These are phyloP conservation scores for Casuarina glauca DNA, from an alignment of 306 rosid genomes.

Conservation along the genomic window DNA sequence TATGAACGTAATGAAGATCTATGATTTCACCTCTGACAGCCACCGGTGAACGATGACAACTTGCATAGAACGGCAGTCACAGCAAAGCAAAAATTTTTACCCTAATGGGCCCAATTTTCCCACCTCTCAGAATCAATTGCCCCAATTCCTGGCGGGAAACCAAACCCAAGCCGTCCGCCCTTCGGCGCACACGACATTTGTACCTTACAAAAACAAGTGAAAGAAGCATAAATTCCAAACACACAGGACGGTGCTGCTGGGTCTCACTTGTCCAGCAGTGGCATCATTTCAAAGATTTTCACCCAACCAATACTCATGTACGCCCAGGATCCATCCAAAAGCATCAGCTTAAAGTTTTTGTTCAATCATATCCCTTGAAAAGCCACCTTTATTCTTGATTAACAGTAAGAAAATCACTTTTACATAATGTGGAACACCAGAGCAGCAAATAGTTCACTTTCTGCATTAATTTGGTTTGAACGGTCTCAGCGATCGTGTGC, in stretches of 20 bases:
- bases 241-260: neutral
- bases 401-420: neutral
- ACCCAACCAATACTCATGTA: neutral
- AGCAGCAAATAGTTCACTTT: neutral
- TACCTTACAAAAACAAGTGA: too few species aligned
- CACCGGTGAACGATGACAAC: too few species aligned
- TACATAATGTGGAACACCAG: neutral
- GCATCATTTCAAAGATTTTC: neutral
- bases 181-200: neutral
- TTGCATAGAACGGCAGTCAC: too few species aligned
- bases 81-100: too few species aligned
- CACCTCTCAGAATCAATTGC: neutral
- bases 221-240: slow-evolving; percentile 2
- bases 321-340: neutral
- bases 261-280: neutral
- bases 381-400: neutral
- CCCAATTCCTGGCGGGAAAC: too few species aligned
- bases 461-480: neutral
- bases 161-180: too few species aligned
- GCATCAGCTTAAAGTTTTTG: neutral
- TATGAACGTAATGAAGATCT: too few species aligned
- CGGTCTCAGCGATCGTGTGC: neutral
- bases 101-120: neutral
- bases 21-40: too few species aligned
- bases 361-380: neutral